These are phyloP conservation scores for Talinum fruticosum DNA, from an alignment of 148 eudicot species.

Conservation along the genomic window DNA sequence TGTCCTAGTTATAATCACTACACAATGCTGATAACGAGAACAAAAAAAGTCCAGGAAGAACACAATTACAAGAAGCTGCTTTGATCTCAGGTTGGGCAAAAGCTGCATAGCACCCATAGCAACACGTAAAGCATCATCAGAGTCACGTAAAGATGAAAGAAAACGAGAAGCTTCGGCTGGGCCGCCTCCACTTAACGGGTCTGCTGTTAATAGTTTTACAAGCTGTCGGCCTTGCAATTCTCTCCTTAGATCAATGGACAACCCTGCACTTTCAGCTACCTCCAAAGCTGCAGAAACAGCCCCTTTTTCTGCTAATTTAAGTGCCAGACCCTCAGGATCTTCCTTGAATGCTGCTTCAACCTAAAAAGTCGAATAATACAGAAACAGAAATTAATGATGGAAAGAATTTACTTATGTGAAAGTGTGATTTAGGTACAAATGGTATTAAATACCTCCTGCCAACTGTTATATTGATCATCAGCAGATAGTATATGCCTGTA, in stretches of 20 bases:
- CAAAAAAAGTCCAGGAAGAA: slow-evolving; percentile 14
- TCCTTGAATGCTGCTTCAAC: slow-evolving; percentile 88
- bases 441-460: slow-evolving; percentile 80
- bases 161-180: slow-evolving; percentile 99
- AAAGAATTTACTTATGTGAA: not conserved
- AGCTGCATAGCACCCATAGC: slow-evolving; percentile 99
- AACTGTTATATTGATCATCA: slow-evolving; percentile 78
- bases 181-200: slow-evolving; percentile 95
- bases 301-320: slow-evolving; percentile 93
- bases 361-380: slow-evolving; percentile 28
- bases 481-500: slow-evolving; percentile 85
- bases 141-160: slow-evolving; percentile 86
- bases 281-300: slow-evolving; percentile 98
- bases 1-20: not conserved
- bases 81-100: slow-evolving; percentile 85
- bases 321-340: slow-evolving; percentile 97
- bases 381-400: slow-evolving; percentile 9
- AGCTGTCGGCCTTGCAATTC: slow-evolving; percentile 98
- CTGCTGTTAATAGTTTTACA: slow-evolving; percentile 94
- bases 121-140: slow-evolving; percentile 93
- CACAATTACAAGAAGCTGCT: slow-evolving; percentile 88
- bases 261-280: slow-evolving; percentile 96
- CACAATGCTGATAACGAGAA: not conserved
- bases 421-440: slow-evolving; percentile 1
- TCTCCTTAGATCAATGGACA: slow-evolving; percentile 86